Evolutionary conservation across 306 rosid genomes (phyloP).

Genomic region (Cucurbita moschata): DNA sequence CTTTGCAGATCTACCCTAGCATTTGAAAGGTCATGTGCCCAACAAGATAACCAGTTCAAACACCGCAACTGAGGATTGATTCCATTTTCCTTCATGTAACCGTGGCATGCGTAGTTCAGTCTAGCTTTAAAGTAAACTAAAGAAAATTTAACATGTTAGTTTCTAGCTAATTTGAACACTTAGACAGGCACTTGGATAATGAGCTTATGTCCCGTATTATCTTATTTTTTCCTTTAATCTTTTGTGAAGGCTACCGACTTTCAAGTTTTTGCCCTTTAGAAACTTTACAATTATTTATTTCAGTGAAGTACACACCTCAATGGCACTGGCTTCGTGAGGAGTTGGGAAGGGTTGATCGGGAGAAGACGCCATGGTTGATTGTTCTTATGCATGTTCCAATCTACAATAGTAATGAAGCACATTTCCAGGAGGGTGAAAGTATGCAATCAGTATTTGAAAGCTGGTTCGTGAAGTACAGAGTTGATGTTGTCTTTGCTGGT

Average conservation of each 20-base stretch:
- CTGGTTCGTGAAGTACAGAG: slow-evolving; percentile 66
- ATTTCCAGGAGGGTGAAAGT: slow-evolving; percentile 94
- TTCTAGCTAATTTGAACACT: neutral
- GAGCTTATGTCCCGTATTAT: neutral
- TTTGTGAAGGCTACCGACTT: neutral
- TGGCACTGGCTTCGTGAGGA: slow-evolving; percentile 59
- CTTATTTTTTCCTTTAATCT: neutral
- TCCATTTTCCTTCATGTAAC: neutral
- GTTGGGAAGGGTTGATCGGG: slow-evolving; percentile 58
- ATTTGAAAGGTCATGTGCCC: neutral
- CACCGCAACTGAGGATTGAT: neutral
- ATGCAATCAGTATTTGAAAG: slow-evolving; percentile 72
- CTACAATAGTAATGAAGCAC: slow-evolving; percentile 72
- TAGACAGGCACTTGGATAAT: neutral
- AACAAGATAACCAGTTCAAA: neutral
- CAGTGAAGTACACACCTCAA: slow-evolving; percentile 95
- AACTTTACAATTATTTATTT: neutral
- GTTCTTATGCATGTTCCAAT: slow-evolving; percentile 83
- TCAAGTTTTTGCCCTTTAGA: neutral
- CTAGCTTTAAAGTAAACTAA: neutral
- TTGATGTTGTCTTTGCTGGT: slow-evolving; percentile 84
- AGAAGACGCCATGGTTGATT: slow-evolving; percentile 92
- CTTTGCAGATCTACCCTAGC: neutral
- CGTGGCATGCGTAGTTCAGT: neutral
- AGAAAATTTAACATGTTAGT: neutral